phyloP scores from a whole-genome alignment of 352 stramenopile genomes.

The Phytopythium sindhum region DNA sequence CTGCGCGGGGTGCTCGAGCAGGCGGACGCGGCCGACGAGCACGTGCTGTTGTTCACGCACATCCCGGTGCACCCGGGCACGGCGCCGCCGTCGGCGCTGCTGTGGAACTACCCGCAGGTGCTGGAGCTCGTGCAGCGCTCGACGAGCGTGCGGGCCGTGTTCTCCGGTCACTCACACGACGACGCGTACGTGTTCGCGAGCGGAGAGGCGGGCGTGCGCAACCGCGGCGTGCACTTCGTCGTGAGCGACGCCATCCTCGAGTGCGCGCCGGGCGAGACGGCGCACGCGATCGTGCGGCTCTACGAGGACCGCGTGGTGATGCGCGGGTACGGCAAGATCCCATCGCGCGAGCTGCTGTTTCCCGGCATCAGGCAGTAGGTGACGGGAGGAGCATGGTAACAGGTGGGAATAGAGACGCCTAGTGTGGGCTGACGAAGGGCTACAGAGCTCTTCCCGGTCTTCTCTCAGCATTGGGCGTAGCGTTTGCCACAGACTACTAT shows the following conservation, averaged over 20 bases:
- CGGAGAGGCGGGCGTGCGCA: too few species aligned
- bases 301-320: slow-evolving; percentile 48
- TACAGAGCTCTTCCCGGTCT: not conserved
- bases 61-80: slow-evolving; percentile 57
- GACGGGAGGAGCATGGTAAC: not conserved
- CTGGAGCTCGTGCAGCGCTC: slow-evolving; percentile 38
- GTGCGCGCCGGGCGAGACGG: slow-evolving; percentile 48
- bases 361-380: not conserved
- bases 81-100: slow-evolving; percentile 33
- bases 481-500: not conserved
- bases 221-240: slow-evolving; percentile 56
- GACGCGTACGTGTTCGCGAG: slow-evolving; percentile 40
- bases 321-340: slow-evolving; percentile 58
- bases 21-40: slow-evolving; percentile 23
- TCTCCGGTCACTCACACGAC: slow-evolving; percentile 66
- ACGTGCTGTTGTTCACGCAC: slow-evolving; percentile 77
- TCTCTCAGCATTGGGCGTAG: not conserved
- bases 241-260: slow-evolving; percentile 70
- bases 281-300: slow-evolving; percentile 62
- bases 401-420: not conserved
- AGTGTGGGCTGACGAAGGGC: not conserved
- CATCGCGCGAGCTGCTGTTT: slow-evolving; percentile 49
- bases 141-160: slow-evolving; percentile 56
- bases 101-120: slow-evolving; percentile 81
- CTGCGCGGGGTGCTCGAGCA: slow-evolving; percentile 31